Conservation (phyloP, 2,329 filamentous ascomycete species). For the Didymella segeticola region DNA sequence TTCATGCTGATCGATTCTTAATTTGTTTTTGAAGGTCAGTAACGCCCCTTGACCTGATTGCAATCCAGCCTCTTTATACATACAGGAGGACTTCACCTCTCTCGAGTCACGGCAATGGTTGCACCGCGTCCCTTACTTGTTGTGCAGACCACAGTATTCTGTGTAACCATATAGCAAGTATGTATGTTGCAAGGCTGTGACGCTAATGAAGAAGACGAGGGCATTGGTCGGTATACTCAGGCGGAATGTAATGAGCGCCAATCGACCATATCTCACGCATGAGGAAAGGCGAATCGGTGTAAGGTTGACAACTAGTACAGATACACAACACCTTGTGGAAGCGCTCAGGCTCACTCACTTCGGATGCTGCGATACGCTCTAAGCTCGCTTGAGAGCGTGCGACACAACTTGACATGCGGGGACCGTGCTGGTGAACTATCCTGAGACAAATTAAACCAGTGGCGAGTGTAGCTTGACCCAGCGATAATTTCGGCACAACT, state of each 20-base stretch:
- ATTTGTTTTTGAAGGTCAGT: not conserved
- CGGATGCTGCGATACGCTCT: not conserved
- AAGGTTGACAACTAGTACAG: not conserved
- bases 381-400: not conserved
- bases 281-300: not conserved
- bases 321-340: not conserved
- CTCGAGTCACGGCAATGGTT: not conserved
- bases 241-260: constrained; percentile 14
- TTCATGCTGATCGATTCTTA: not conserved
- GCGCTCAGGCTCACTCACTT: not conserved
- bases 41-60: not conserved
- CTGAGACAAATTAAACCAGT: too few relatives aligned
- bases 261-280: constrained; percentile 5
- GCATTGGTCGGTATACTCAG: constrained; percentile 27
- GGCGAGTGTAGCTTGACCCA: not conserved
- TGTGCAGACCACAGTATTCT: not conserved
- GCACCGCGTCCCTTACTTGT: not conserved
- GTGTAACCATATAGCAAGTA: constrained; percentile 10
- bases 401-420: not conserved
- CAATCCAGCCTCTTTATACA: not conserved
- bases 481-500: too few relatives aligned
- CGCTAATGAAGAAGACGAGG: constrained; percentile 11
- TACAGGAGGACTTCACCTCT: not conserved
- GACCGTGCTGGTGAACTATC: too few relatives aligned
- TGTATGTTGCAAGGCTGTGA: constrained; percentile 15